Evolutionary conservation across 768 basidiomycete species (phyloP).

Genomic region (Lyophyllum atratum): DNA sequence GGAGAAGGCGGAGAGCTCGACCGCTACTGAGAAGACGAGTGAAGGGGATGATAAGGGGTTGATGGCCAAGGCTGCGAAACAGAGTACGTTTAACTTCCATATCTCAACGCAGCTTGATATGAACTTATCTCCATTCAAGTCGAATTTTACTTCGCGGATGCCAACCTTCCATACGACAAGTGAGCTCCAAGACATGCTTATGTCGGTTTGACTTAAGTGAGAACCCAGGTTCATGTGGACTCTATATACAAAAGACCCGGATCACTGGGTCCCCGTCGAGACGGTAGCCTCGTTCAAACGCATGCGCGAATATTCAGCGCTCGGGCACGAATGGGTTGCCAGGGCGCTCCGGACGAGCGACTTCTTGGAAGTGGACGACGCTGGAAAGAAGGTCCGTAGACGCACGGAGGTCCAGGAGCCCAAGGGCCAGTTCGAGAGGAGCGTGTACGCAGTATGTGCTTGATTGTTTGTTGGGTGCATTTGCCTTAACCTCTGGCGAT

Average conservation of each 20-base stretch:
- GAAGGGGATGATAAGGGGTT: constrained; percentile 41
- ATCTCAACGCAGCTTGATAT: background rate
- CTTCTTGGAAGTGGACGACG: constrained; percentile 74
- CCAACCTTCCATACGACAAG: constrained; percentile 94
- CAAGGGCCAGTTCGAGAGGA: constrained; percentile 78
- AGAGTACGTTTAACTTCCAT: constrained; percentile 41
- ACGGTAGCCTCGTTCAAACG: constrained; percentile 94
- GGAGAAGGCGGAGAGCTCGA: constrained; percentile 14
- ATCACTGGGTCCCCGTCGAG: constrained; percentile 89
- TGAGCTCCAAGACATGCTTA: constrained; percentile 27
- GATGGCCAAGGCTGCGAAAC: constrained; percentile 51
- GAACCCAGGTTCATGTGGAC: constrained; percentile 89
- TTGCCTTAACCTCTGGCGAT: background rate
- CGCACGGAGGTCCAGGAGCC: constrained; percentile 75
- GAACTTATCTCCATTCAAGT: constrained; percentile 45
- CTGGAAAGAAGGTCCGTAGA: constrained; percentile 73
- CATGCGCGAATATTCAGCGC: constrained; percentile 71
- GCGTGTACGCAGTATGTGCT: constrained; percentile 81
- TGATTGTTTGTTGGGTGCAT: background rate
- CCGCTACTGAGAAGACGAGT: constrained; percentile 20
- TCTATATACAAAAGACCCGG: constrained; percentile 73
- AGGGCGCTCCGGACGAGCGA: constrained; percentile 57
- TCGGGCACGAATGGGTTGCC: constrained; percentile 70
- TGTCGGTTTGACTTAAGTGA: background rate
- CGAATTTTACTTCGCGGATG: constrained; percentile 95